Conservation (phyloP, 805 yeast species). For the Kregervanrija fluxuum region DNA sequence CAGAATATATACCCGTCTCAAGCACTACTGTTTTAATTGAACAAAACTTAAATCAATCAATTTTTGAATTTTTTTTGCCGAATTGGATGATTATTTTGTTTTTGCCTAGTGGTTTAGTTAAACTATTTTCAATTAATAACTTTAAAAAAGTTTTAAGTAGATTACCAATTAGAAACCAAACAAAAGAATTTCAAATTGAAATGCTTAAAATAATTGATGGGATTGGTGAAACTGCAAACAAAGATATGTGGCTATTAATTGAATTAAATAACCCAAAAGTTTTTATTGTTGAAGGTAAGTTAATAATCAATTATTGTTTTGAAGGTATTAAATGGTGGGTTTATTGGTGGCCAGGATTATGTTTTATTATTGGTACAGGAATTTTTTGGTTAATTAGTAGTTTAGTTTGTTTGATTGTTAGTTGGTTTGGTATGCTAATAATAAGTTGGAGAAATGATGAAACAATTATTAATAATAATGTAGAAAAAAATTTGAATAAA, state of each 20-base stretch:
- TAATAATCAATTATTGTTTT: conserved; percentile 9
- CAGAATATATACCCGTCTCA: no score
- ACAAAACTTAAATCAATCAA: conserved; percentile 1
- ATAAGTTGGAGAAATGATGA: neutral
- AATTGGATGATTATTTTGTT: conserved; percentile 7
- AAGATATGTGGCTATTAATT: conserved; percentile 6
- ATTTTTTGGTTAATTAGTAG: conserved; percentile 7
- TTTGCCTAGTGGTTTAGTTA: conserved; percentile 7
- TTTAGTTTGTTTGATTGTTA: conserved; percentile 4
- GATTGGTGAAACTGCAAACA: no score
- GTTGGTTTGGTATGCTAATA: conserved; percentile 5
- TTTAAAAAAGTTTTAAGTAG: conserved; percentile 4
- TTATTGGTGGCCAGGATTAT: conserved; percentile 15
- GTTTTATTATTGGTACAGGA: conserved; percentile 9
- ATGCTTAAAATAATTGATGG: no score
- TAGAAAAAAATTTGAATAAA: conserved; percentile 5
- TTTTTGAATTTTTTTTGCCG: conserved; percentile 9
- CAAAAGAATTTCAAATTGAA: no score
- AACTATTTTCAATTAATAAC: conserved; percentile 2
- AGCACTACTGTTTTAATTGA: neutral
- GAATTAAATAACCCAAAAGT: conserved; percentile 8
- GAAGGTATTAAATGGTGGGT: conserved; percentile 11
- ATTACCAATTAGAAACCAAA: neutral
- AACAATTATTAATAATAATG: neutral
- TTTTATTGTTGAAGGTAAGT: conserved; percentile 5